Percentiles rank a stretch among this genome's conserved stretches.
Conservation (phyloP, 1,284 basidiomycete species). For the Flammula alnicola region DNA sequence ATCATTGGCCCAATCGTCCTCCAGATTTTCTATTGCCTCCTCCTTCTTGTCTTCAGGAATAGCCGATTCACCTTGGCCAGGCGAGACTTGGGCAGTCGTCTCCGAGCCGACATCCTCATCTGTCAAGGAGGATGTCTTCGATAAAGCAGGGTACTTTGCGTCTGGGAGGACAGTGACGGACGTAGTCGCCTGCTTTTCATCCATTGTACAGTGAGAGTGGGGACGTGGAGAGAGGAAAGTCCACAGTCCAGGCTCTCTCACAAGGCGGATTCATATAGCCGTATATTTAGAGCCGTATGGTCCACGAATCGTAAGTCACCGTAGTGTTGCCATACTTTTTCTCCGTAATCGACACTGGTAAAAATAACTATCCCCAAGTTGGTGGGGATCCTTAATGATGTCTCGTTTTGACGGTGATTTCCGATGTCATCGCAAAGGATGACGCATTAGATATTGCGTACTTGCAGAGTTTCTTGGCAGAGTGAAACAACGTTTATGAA, state of each 20-base stretch:
- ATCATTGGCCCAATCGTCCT: constrained; percentile 62
- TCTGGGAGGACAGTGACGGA: neutral
- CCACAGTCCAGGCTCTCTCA: too few relatives aligned
- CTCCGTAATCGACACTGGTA: constrained; percentile 1
- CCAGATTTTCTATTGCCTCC: constrained; percentile 39
- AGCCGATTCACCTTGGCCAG: constrained; percentile 44
- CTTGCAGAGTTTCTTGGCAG: neutral
- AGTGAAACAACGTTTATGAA: neutral
- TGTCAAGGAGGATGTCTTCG: constrained; percentile 4
- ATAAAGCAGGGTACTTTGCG: constrained; percentile 2
- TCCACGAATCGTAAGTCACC: neutral
- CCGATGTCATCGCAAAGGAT: constrained; percentile 19
- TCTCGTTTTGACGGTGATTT: neutral
- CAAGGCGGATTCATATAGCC: too few relatives aligned
- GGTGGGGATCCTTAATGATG: constrained; percentile 1
- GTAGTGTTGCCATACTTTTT: neutral
- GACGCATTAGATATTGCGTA: constrained; percentile 17
- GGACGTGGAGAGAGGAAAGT: constrained; percentile 1
- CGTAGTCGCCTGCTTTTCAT: constrained; percentile 1
- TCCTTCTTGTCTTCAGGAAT: constrained; percentile 50
- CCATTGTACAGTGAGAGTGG: neutral
- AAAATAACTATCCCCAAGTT: constrained; percentile 5
- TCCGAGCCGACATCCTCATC: constrained; percentile 5
- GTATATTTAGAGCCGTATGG: too few relatives aligned
- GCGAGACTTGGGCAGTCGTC: constrained; percentile 5